Evolutionary conservation across 2,329 filamentous ascomycete genomes (phyloP), one percentile per base, ranked within the genome.

Genomic region (Orbilia quercus): DNA sequence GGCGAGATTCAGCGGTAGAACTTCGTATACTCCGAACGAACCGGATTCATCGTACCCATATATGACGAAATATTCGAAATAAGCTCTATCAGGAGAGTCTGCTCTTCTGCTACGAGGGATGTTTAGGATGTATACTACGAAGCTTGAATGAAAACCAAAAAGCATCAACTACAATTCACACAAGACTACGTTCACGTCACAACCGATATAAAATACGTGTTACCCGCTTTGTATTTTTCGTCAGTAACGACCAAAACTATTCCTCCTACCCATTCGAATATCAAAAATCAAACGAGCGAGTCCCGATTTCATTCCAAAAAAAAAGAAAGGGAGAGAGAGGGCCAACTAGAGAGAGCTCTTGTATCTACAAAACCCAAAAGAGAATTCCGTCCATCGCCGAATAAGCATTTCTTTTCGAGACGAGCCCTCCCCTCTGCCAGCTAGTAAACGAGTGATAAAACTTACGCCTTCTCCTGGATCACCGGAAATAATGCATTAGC

Each of bases 1-100:
- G 42, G 53, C 54, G 67, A 72, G 42, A 54, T 64, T 59, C 67
- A 72, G 28, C 67, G 67, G 60, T 72, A 72, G 59, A 47, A 47
- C n/a, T n/a, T n/a, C n/a, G n/a, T n/a, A n/a, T n/a, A n/a, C n/a
- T n/a, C n/a, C n/a, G n/a, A n/a, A n/a, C n/a, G n/a, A 14, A 31
- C 28, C 28, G 9, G 36, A 5, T 40, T 40, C 36, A 5, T 14
- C 14, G 6, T 12, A 40, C 9, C 6, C 11, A 3, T 14, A 14
- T 40, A 5, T 16, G 36, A 34, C 31, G 31, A 34, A 40, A 40
- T 12, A 3, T 40, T 6, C 28, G 28, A 9, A 31, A 5, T 12
- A 12, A 40, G 3, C n/a, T 5, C 36, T 40, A 40, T 14, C 3
- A 12, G 12, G n/a, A n/a, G 36, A 40, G 36, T 16, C 14, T 40